Evolutionary conservation across 352 stramenopile species (phyloP).

Genomic region (Pythium aphanidermatum): DNA sequence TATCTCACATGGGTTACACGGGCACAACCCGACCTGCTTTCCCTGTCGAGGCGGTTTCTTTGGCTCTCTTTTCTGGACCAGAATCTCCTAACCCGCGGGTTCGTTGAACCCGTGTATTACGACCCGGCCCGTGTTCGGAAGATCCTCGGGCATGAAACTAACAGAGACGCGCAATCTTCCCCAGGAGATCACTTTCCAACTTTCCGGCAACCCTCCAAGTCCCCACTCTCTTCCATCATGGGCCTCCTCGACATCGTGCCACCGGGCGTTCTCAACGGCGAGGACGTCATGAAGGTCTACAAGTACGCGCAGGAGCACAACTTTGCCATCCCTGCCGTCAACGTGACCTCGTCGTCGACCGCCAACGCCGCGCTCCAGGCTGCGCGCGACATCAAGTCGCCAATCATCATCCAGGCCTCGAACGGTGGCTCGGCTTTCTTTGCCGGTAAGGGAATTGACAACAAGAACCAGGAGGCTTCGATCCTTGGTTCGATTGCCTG

Average conservation of each 20-base stretch:
- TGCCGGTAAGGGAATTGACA: constrained; percentile 95
- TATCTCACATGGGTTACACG: no score
- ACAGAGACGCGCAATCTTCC: constrained; percentile 23
- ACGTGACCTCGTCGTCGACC: constrained; percentile 95
- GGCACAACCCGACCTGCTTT: no score
- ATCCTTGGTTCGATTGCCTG: constrained; percentile 77
- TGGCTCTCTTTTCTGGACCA: no score
- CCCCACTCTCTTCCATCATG: constrained; percentile 34
- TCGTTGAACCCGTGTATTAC: no score
- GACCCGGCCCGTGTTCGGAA: no score
- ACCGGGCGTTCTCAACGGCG: constrained; percentile 81
- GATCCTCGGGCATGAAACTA: constrained; percentile 14
- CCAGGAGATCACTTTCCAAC: constrained; percentile 22
- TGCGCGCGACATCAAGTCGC: constrained; percentile 93
- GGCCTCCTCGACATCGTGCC: constrained; percentile 81
- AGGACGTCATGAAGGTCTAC: constrained; percentile 89
- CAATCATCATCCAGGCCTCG: constrained; percentile 98
- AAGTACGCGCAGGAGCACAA: constrained; percentile 90
- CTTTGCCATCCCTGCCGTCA: constrained; percentile 98
- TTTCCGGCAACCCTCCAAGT: constrained; percentile 12
- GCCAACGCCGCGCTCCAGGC: constrained; percentile 97
- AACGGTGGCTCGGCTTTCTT: constrained; percentile 97
- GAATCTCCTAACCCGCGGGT: no score
- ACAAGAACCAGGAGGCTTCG: constrained; percentile 90
- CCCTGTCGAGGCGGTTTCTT: no score